These are phyloP conservation scores for Microascus cirrosus DNA, from an alignment of 2,329 filamentous ascomycete genomes.

Conservation along the genomic window DNA sequence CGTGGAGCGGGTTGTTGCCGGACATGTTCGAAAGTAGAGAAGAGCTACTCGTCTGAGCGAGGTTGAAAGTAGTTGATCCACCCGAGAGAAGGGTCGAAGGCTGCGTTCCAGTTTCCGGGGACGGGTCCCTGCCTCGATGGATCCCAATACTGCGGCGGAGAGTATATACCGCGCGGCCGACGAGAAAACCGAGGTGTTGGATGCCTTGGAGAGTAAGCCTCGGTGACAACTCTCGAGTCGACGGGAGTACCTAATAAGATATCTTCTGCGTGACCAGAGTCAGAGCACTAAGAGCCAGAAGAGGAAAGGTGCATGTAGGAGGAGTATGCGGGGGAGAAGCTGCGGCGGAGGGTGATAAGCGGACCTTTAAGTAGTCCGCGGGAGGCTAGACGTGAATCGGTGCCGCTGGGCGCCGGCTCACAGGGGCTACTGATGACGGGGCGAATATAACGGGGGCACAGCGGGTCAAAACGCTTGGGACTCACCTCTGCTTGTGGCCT, in stretches of 20 bases:
- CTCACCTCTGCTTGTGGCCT: not conserved
- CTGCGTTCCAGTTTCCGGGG: conserved; percentile 22
- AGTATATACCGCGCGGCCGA: not conserved
- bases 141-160: conserved; percentile 14
- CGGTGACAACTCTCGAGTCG: not conserved
- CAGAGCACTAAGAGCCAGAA: not conserved
- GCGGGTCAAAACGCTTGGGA: not conserved
- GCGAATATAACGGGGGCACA: not conserved
- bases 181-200: not conserved
- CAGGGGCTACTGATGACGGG: not conserved
- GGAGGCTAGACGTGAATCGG: not conserved
- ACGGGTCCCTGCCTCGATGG: conserved; percentile 17
- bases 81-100: conserved; percentile 16
- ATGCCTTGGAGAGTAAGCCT: not conserved
- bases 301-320: not conserved
- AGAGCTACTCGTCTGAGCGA: not conserved
- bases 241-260: not conserved
- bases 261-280: not conserved
- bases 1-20: conserved; percentile 20
- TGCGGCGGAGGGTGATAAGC: not conserved
- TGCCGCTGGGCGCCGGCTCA: not conserved
- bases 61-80: not conserved
- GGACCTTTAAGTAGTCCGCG: not conserved
- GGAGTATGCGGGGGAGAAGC: not conserved
- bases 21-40: not conserved